Percentiles rank a stretch among this genome's conserved stretches.
Evolutionary conservation across 257 asterid species (phyloP).

Genomic region (Apocynum venetum): DNA sequence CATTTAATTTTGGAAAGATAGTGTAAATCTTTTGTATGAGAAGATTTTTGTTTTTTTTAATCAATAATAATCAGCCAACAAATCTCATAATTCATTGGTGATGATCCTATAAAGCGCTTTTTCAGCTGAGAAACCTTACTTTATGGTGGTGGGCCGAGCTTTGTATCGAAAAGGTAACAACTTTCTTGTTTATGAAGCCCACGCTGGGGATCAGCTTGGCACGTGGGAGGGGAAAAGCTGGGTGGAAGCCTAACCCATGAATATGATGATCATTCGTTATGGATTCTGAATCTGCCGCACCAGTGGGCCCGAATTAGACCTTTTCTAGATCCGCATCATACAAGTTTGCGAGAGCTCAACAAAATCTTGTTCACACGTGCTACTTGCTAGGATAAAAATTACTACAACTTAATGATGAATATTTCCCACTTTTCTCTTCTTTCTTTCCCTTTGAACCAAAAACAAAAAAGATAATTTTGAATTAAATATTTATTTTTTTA

Average conservation of each 20-base stretch:
- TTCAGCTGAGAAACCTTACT: not conserved
- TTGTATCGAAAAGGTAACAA: conserved; percentile 7
- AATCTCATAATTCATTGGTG: not conserved
- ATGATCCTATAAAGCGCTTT: not conserved
- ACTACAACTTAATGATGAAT: not conserved
- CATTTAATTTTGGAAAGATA: no score
- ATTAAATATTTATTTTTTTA: no score
- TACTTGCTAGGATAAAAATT: conserved; percentile 6
- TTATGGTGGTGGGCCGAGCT: conserved; percentile 7
- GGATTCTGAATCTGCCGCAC: conserved; percentile 3
- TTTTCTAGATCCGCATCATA: no score
- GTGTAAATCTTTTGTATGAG: no score
- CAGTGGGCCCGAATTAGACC: not conserved
- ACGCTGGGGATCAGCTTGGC: conserved; percentile 14
- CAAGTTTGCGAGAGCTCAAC: no score
- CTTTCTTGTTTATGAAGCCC: conserved; percentile 11
- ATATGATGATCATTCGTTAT: not conserved
- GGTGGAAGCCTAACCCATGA: not conserved
- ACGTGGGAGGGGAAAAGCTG: conserved; percentile 10
- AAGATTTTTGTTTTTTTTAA: no score
- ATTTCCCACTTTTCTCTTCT: not conserved
- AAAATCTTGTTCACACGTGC: conserved; percentile 10
- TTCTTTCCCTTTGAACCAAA: no score
- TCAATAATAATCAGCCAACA: not conserved
- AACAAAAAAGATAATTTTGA: no score